Evolutionary conservation across 805 yeast species (phyloP).

Genomic region (Saccharomycopsis fodiens): DNA sequence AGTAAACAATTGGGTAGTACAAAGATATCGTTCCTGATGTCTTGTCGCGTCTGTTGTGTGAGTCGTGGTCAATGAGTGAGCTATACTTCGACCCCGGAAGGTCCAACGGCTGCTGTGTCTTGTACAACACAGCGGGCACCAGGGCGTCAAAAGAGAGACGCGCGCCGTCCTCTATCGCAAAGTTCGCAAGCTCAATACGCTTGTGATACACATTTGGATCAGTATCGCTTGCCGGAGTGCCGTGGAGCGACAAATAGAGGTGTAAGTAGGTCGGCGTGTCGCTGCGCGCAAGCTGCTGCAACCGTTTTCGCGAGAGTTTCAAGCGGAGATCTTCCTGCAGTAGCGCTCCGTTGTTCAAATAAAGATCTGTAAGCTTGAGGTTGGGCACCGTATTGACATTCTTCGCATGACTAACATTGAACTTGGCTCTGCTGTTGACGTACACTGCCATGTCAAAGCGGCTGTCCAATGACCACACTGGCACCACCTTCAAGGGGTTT

Average conservation of each 20-base stretch:
- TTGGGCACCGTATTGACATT: constrained; percentile 1
- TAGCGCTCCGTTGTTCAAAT: background rate
- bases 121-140: constrained; percentile 5
- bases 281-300: background rate
- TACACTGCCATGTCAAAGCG: constrained; percentile 2
- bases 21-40: constrained; percentile 13
- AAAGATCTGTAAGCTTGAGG: background rate
- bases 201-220: constrained; percentile 5
- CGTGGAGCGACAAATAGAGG: constrained; percentile 1
- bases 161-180: background rate
- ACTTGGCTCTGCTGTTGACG: constrained; percentile 3
- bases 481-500: constrained; percentile 12
- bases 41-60: constrained; percentile 11
- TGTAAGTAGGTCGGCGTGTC: constrained; percentile 4
- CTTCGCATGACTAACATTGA: constrained; percentile 9
- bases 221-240: constrained; percentile 1
- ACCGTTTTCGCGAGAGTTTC: constrained; percentile 1
- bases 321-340: background rate
- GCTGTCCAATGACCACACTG: constrained; percentile 9
- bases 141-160: background rate
- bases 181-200: background rate
- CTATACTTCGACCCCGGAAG: constrained; percentile 2
- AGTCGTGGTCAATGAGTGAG: constrained; percentile 2
- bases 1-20: constrained; percentile 9
- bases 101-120: background rate